Base-by-base conservation (phyloP, 2,329 filamentous ascomycete species). In the Calonectria ilicicola region DNA sequence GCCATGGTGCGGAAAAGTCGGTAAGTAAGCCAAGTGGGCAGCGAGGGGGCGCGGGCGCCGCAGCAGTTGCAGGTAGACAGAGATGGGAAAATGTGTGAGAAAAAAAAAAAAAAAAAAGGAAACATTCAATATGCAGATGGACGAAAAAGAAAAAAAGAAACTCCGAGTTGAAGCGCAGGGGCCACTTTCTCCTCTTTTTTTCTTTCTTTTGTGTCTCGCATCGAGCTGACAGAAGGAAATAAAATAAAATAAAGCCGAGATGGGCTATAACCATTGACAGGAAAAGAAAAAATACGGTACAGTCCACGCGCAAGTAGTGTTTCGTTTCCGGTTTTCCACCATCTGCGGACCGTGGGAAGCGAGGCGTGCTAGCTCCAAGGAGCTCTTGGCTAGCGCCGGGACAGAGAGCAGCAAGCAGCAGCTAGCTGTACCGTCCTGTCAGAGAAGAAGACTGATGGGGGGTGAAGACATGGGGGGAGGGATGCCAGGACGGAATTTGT, bases 1-100 rank as follows among this genome's bases (percentile, higher is more conserved):
- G 67, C 67, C 67, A 69, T 69, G 42, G 26, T 29, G 12, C 65
- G 65, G 65, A 68, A 68, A 68, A 68, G 65, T 49, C 53, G 65
- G 53, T 62, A 68, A 62, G 67, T 69, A 58, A 69, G 47, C 21
- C 23, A 26, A 38, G 53, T 26, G 35, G 35, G 29, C 44, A n/a
- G n/a, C n/a, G n/a, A n/a, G n/a, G n/a, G n/a, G n/a, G n/a, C n/a
- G n/a, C n/a, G 44, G 26, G 21, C n/a, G 29, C 7, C 10, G 23
- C n/a, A 19, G 46, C 19, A n/a, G 35, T 21, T n/a, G n/a, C n/a
- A n/a, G n/a, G n/a, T n/a, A 21, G 4, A 56, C 5, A 32, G 29
- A 32, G 26, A 47, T 46, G 35, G 40, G 27, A n/a, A n/a, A n/a
- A n/a, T n/a, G n/a, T n/a, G n/a, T n/a, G n/a, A n/a, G 29, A 32